Evolutionary conservation across 352 stramenopile genomes (phyloP).

Genomic region (Pythium dissotocum): DNA sequence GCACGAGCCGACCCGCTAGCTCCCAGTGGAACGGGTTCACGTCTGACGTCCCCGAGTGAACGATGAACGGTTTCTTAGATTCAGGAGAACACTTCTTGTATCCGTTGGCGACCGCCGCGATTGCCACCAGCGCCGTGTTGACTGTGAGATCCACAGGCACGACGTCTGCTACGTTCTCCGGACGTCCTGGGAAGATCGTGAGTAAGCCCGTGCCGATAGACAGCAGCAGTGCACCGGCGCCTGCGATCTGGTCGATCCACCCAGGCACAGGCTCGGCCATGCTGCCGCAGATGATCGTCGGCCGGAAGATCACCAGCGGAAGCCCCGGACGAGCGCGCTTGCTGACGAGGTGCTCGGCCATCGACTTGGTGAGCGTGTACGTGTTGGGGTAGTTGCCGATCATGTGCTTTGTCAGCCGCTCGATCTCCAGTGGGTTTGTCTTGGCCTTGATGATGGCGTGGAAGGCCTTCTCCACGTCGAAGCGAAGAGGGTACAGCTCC

Average conservation of each 20-base stretch:
- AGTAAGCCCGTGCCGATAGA: conserved; percentile 67
- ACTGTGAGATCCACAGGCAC: conserved; percentile 81
- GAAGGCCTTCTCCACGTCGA: conserved; percentile 70
- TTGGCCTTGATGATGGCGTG: conserved; percentile 41
- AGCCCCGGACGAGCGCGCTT: conserved; percentile 39
- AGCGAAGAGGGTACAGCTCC: conserved; percentile 78
- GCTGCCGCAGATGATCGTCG: conserved; percentile 79
- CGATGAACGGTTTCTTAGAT: conserved; percentile 39
- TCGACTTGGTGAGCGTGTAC: conserved; percentile 86
- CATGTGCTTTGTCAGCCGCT: conserved; percentile 26
- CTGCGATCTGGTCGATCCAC: conserved; percentile 79
- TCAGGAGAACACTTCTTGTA: neutral
- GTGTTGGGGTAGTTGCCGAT: conserved; percentile 88
- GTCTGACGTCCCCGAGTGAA: conserved; percentile 74
- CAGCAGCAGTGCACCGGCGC: conserved; percentile 73
- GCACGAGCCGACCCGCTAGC: conserved; percentile 47
- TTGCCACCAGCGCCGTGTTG: conserved; percentile 68
- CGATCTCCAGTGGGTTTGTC: no score
- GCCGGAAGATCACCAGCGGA: conserved; percentile 72
- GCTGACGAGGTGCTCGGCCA: conserved; percentile 75
- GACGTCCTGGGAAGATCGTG: conserved; percentile 73
- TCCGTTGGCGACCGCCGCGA: conserved; percentile 32
- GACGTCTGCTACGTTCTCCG: conserved; percentile 75
- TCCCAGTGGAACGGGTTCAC: conserved; percentile 74
- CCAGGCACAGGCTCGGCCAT: conserved; percentile 82